These are phyloP conservation scores for Didymella exigua DNA, from an alignment of 2,329 filamentous ascomycete genomes.

Conservation along the genomic window DNA sequence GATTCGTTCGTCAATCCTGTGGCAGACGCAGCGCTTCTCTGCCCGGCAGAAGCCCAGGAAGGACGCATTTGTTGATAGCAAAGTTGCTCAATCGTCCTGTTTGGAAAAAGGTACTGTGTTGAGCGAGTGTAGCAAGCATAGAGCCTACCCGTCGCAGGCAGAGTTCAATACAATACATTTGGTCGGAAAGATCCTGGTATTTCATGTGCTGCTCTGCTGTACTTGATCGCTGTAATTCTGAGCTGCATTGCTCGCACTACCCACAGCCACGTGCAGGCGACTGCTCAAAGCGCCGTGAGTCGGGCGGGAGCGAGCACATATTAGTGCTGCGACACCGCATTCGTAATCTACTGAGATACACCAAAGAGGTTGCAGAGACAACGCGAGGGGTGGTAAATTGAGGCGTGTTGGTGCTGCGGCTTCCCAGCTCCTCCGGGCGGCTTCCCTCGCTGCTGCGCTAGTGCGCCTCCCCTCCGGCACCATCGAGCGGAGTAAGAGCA, in stretches of 20 bases:
- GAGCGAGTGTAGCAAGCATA: not conserved
- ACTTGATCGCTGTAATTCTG: not conserved
- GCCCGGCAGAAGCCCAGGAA: not conserved
- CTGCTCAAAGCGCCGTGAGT: not conserved
- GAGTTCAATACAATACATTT: not conserved
- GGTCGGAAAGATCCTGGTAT: not conserved
- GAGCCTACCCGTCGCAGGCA: not conserved
- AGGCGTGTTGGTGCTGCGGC: constrained; percentile 5
- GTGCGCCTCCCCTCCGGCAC: constrained; percentile 21
- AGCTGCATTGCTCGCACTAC: not conserved
- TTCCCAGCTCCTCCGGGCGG: not conserved
- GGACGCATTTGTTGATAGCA: not conserved
- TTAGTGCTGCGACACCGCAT: not conserved
- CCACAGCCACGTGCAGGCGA: not conserved
- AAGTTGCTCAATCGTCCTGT: not conserved
- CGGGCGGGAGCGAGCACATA: not conserved
- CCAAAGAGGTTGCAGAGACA: not conserved
- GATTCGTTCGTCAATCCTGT: constrained; percentile 6
- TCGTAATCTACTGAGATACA: not conserved
- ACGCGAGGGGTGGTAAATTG: not conserved
- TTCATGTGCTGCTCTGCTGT: not conserved
- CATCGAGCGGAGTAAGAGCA: constrained; percentile 5
- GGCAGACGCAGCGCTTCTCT: not conserved
- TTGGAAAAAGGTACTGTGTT: too few species aligned
- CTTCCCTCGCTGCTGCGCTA: not conserved